Evolutionary conservation across 306 rosid genomes (phyloP).

Genomic region (Leucaena leucocephala): DNA sequence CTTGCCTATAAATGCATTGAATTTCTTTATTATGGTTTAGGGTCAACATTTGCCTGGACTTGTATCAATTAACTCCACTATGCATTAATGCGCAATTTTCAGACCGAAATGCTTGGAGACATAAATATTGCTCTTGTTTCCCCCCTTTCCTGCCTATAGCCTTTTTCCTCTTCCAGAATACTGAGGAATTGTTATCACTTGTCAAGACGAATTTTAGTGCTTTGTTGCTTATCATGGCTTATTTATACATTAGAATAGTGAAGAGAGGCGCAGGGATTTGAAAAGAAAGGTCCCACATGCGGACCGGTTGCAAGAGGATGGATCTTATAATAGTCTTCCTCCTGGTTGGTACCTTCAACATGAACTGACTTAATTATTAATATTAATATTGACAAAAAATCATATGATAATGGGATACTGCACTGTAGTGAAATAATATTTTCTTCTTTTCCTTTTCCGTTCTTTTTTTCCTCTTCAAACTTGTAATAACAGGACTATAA

Average conservation of each 20-base stretch:
- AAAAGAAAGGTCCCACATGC: constrained; percentile 66
- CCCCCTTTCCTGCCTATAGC: not conserved
- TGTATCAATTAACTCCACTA: constrained; percentile 22
- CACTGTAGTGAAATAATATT: not conserved
- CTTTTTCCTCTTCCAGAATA: not conserved
- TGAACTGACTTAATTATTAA: constrained; percentile 22
- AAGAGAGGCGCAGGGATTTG: constrained; percentile 62
- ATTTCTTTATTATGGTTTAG: not conserved
- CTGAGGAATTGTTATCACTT: constrained; percentile 1
- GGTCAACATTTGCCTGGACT: not conserved
- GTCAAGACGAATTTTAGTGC: constrained; percentile 6
- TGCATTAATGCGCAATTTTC: constrained; percentile 9
- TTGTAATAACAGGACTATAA: not conserved
- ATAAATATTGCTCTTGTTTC: constrained; percentile 5
- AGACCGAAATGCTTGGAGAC: not conserved
- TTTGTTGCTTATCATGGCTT: constrained; percentile 38
- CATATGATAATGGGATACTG: not conserved
- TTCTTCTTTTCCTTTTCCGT: too few relatives aligned
- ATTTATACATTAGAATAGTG: constrained; percentile 66
- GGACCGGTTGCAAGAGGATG: constrained; percentile 59
- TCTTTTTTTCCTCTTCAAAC: too few relatives aligned
- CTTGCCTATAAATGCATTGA: constrained; percentile 14
- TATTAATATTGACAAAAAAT: constrained; percentile 6
- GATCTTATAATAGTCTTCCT: constrained; percentile 69
- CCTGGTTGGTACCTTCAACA: constrained; percentile 55